Evolutionary conservation across 768 basidiomycete genomes (phyloP), one percentile per base, ranked within the genome.

Genomic region (Xanthoconium purpureum): DNA sequence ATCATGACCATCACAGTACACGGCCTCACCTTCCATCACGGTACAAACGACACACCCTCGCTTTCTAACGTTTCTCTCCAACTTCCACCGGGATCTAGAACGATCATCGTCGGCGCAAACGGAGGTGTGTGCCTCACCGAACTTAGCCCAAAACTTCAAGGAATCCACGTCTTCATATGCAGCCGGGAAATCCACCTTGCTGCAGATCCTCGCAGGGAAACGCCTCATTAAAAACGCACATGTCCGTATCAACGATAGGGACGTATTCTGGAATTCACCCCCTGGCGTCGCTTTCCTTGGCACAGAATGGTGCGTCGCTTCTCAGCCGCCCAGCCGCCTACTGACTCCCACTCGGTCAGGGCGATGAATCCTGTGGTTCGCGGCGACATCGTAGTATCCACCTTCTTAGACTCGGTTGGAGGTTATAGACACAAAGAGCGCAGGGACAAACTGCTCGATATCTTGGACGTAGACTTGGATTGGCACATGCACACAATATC

Each of bases 401-500:
- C 84, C 47, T 99, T 99, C 72, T 77, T 99, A n/a, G 92, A 99
- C 70, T 95, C 93, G 17, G 92, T 99, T 6, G 97, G 97, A 14
- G 97, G 97, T 0, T 98, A 97, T 70, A 80, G 94, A 51, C 83
- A 98, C 75, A 96, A 96, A 70, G 88, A 86, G 63, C 81, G 94
- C 32, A 79, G 96, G 40, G 92, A 99, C 70, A 73, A 66, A 8
- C 80, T 99, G 5, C 84, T 99, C 52, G 88, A 94, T 71, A 89
- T 99, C 57, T 77, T 98, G 42, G 95, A 98, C 68, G 84, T 99
- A 55, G 97, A 99, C 74, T 75, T 98, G 18, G 90, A 94, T 67
- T 99, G 92, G 94, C 91, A 84, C 59, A 95, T 96, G 92, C 92
- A 96, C 67, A 74, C 86, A 56, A 95, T 99, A 56, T 96, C 94